Conservation (phyloP, 768 basidiomycete genomes). For the Albatrellus ellisii region DNA sequence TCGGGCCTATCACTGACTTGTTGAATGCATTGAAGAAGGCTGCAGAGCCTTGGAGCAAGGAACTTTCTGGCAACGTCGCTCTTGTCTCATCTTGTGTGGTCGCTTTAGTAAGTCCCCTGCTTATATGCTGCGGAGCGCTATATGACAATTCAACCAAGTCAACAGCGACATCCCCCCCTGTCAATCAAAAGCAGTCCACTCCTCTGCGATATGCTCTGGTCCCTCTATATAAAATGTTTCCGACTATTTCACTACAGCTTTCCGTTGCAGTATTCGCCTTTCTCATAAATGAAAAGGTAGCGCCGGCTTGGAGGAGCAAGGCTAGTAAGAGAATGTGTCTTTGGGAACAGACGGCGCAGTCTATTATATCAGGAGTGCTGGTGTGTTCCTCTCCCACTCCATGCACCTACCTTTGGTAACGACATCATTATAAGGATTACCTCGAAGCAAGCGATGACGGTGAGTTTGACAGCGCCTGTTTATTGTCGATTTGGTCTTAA, state of each 20-base stretch:
- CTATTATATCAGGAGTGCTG: constrained; percentile 11
- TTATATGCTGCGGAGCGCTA: neutral
- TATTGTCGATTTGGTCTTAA: neutral
- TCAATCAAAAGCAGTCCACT: neutral
- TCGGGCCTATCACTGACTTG: constrained; percentile 3
- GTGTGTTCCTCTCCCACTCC: neutral
- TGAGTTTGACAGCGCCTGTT: neutral
- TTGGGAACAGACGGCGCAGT: constrained; percentile 10
- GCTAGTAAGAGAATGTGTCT: neutral
- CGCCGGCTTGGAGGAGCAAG: neutral
- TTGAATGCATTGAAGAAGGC: constrained; percentile 9
- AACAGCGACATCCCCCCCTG: neutral
- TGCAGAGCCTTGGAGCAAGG: constrained; percentile 13
- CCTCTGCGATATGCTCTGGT: constrained; percentile 9
- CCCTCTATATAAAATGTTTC: constrained; percentile 7
- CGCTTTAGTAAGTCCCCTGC: constrained; percentile 5
- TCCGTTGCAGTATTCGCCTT: constrained; percentile 8
- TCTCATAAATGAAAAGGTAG: constrained; percentile 8
- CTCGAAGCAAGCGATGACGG: constrained; percentile 8
- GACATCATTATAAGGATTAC: constrained; percentile 5
- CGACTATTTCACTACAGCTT: constrained; percentile 9
- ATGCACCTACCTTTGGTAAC: neutral
- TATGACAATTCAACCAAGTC: neutral
- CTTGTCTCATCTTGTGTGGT: constrained; percentile 6
- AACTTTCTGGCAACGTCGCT: constrained; percentile 6